Evolutionary conservation across 805 yeast genomes (phyloP), one percentile per base, ranked within the genome.

Genomic region (Cyberlindnera amylophila): DNA sequence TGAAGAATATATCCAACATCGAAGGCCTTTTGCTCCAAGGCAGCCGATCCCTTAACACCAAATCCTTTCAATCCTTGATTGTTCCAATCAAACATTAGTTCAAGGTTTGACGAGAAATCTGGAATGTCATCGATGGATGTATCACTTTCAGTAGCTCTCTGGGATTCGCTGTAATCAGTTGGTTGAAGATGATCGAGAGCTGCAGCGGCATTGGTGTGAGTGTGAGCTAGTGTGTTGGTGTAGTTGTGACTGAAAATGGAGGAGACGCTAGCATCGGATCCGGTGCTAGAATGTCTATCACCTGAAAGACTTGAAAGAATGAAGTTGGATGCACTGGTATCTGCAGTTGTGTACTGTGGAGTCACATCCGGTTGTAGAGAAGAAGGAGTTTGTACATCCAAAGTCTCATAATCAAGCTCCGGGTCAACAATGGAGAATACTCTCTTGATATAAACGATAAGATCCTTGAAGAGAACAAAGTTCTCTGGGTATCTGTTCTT

Each of bases 401-500:
- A 18, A 1, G 34, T 14, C 12, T 44, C 39, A 18, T 42, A 44
- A 18, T 49, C 45, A 36, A 45, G 42, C 3, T 41, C 42, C 9
- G 44, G 32, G 27, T 45, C 47, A 8, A 18, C 12, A 3, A 49
- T 16, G 2, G 36, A 9, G 36, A 49, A 49, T 21, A 30, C 42
- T 3, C 14, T 10, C 34, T 41, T 40, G 36, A 49, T 38, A 32
- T 29, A 41, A 4, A 13, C 29, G 8, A 44, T 42, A 30, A 45
- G 21, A 3, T 43, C 50, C 43, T 54, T 54, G 37, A 54, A 57
- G 4, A 53, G 30, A 2, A 54, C 46, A 34, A 46, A 55, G 38
- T 55, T 55, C 36, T 55, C 60, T 10, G 61, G 60, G 31, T 57
- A 57, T 50, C 61, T 50, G 15, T 44, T 45, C 31, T 50, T 51